Evolutionary conservation across 345 rosid species (phyloP).

Genomic region (Pelargonium nanum): DNA sequence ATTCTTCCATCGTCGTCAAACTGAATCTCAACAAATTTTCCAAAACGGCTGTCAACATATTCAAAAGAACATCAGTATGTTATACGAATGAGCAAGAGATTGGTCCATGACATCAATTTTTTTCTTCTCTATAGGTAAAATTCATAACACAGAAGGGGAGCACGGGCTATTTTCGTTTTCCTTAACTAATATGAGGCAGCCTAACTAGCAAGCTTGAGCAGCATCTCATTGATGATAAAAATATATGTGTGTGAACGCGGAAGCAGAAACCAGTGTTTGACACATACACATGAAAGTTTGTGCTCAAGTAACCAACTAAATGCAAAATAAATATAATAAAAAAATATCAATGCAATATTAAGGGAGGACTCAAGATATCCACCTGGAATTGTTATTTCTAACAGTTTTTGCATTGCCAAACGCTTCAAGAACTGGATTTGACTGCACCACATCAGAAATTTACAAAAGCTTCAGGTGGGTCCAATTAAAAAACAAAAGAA

Average conservation of each 20-base stretch:
- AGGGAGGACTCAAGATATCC: neutral
- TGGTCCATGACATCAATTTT: neutral
- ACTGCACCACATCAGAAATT: neutral
- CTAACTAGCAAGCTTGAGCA: neutral
- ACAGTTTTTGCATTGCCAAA: slow-evolving; percentile 34
- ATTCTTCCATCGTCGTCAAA: slow-evolving; percentile 68
- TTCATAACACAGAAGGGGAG: too few species aligned
- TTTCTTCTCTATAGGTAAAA: neutral
- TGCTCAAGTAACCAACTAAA: neutral
- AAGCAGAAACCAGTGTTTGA: neutral
- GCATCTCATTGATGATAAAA: too few species aligned
- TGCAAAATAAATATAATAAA: neutral
- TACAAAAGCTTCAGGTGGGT: too few species aligned
- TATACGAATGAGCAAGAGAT: neutral
- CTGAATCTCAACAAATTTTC: slow-evolving; percentile 91
- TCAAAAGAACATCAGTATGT: neutral
- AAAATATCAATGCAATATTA: neutral
- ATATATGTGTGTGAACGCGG: neutral
- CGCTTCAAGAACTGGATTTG: slow-evolving; percentile 32
- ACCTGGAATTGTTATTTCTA: slow-evolving; percentile 29
- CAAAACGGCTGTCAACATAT: slow-evolving; percentile 56
- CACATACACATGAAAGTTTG: neutral
- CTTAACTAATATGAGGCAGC: neutral
- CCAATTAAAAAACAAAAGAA: too few species aligned
- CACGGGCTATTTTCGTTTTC: too few species aligned